These are phyloP conservation scores for Penicillium crustosum DNA, from an alignment of 2,329 filamentous ascomycete species.

Conservation along the genomic window DNA sequence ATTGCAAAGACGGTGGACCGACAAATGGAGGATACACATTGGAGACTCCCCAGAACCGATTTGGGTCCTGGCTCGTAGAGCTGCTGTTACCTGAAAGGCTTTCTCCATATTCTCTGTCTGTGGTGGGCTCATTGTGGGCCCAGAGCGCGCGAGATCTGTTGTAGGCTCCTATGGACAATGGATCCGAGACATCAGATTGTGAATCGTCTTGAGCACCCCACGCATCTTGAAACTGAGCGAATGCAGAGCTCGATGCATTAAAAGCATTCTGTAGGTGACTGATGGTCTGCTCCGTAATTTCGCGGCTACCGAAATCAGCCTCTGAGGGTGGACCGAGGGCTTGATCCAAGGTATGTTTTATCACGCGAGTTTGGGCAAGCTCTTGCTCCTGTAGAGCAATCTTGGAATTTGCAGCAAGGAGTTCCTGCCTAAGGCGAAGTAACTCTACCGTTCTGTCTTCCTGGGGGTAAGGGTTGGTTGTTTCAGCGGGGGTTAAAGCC, in stretches of 20 bases:
- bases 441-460: conserved; percentile 50
- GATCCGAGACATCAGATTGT: conserved; percentile 47
- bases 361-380: conserved; percentile 59
- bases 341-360: conserved; percentile 62
- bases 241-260: conserved; percentile 50
- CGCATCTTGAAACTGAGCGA: conserved; percentile 42
- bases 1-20: conserved; percentile 24
- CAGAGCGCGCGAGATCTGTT: conserved; percentile 40
- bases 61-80: conserved; percentile 28
- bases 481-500: conserved; percentile 10
- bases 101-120: conserved; percentile 34
- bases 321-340: conserved; percentile 56
- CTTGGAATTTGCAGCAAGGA: conserved; percentile 57
- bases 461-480: conserved; percentile 12
- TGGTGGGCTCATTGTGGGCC: conserved; percentile 22
- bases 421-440: conserved; percentile 56
- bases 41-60: conserved; percentile 34
- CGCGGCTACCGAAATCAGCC: conserved; percentile 49
- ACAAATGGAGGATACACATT: conserved; percentile 21
- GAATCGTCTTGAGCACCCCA: conserved; percentile 48
- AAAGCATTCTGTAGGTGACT: conserved; percentile 53
- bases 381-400: conserved; percentile 62
- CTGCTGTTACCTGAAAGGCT: conserved; percentile 21
- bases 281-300: conserved; percentile 54
- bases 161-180: conserved; percentile 43